Evolutionary conservation across 2,329 filamentous ascomycete genomes (phyloP), one percentile per base, ranked within the genome.

Genomic region (Pseudogymnoascus sp.): DNA sequence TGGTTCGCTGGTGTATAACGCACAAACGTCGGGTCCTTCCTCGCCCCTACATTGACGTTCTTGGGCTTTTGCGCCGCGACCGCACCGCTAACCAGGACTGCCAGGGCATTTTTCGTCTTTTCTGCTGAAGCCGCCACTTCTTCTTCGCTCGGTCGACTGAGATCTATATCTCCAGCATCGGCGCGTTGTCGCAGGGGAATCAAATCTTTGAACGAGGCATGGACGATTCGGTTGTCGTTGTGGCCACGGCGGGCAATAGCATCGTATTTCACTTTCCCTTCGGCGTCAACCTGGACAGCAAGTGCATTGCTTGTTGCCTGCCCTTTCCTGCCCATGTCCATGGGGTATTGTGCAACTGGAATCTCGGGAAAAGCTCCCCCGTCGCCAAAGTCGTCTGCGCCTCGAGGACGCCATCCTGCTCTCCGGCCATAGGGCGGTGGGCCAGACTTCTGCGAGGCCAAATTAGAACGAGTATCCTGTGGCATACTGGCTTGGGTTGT

Each of bases 301-400:
- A 99, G 82, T 61, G 94, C 92, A 76, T 96, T 97, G 67, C 87
- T 94, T 54, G 81, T 84, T 33, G 79, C 81, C 7, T 75, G 70
- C 36, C 82, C 81, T 75, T 96, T 95, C 69, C 87, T 85, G 63
- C 93, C 93, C 91, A 97, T 97, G 63, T 96, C 90, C 59, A 96
- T 83, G 9, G 94, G 94, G 72, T 97, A 99, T 72, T 99, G 94
- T 44, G 93, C 94, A 60, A 97, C 86, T 11, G 90, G 87, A 29
- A 97, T 87, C 76, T 97, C 93, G 37, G 94, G 94, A 72, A 97
- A 99, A 60, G 93, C 92, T 69, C 94, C 94, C 66, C 94, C 94
- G 79, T 97, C 92, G 69, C 90, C 92, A 76, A 92, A 99, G 74
- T 99, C 94, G 72, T 97, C 92, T 65, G 89, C 84, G 40, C 82